Evolutionary conservation across 192 early-diverging fungal species (phyloP).

Genomic region (Backusella liffmaniae): DNA sequence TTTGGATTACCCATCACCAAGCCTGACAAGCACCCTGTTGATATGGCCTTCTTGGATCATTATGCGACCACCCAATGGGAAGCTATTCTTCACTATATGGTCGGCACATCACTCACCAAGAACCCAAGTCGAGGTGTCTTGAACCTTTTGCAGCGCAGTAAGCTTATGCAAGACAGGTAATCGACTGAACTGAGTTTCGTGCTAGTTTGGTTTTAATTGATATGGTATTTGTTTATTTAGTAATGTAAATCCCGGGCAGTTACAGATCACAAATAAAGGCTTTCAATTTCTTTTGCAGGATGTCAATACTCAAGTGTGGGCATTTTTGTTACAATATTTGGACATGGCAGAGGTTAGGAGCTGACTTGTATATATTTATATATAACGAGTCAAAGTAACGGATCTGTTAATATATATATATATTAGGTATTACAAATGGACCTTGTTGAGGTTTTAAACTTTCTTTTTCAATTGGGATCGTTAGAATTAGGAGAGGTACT

Average conservation of each 20-base stretch:
- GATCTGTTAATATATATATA: neutral
- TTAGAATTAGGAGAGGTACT: constrained; percentile 81
- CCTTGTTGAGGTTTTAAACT: constrained; percentile 90
- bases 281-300: constrained; percentile 98
- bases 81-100: constrained; percentile 90
- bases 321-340: constrained; percentile 91
- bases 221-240: constrained; percentile 13
- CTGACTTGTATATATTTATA: neutral
- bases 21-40: constrained; percentile 61
- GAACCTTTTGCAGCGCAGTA: constrained; percentile 69
- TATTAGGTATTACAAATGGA: constrained; percentile 71
- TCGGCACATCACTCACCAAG: constrained; percentile 70
- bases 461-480: constrained; percentile 90
- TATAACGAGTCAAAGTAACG: neutral
- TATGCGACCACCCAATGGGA: constrained; percentile 90
- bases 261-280: constrained; percentile 91
- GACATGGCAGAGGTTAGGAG: constrained; percentile 65
- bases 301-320: constrained; percentile 93
- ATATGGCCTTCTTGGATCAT: constrained; percentile 70
- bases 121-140: constrained; percentile 69
- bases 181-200: neutral
- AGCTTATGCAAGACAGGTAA: constrained; percentile 67
- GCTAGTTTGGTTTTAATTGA: neutral
- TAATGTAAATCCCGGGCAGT: constrained; percentile 28
- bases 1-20: constrained; percentile 78